A percentile compares a stretch with the other conserved stretches of the same genome.
These are phyloP conservation scores for Eucalyptus curtisii DNA, from an alignment of 345 rosid genomes.

Conservation along the genomic window DNA sequence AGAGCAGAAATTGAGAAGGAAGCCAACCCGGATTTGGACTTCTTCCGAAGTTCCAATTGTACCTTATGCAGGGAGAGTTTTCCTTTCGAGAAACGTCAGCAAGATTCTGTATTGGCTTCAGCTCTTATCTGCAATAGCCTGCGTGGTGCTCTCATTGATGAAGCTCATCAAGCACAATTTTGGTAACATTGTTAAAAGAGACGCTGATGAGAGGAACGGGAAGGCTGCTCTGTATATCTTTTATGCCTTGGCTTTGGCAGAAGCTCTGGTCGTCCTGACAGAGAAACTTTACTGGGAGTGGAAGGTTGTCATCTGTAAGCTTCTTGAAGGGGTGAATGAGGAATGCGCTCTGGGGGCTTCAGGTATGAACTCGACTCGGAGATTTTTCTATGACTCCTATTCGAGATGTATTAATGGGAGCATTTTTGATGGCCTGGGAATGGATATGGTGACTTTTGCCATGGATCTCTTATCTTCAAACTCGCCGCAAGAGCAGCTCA, in stretches of 20 bases:
- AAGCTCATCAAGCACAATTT: conserved; percentile 52
- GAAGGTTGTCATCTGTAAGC: conserved; percentile 7
- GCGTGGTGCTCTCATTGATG: conserved; percentile 38
- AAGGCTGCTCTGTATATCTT: conserved; percentile 24
- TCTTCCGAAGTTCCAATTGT: conserved; percentile 62
- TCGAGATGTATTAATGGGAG: no score
- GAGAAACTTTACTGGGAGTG: neutral
- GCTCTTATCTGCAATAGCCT: neutral
- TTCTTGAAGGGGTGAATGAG: no score
- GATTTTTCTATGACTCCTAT: no score
- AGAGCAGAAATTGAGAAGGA: conserved; percentile 6
- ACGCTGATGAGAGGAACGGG: conserved; percentile 56
- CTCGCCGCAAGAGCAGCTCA: no score
- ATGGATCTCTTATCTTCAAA: no score
- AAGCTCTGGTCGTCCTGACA: neutral
- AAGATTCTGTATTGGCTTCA: neutral
- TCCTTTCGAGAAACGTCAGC: conserved; percentile 22
- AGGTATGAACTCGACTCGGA: no score
- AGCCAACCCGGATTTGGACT: conserved; percentile 32
- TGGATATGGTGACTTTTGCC: no score
- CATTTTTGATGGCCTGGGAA: no score
- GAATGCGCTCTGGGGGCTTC: no score
- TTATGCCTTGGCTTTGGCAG: neutral
- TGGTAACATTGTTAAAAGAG: conserved; percentile 47
- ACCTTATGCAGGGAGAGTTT: conserved; percentile 60